Conservation (phyloP, 176 grass and related monocot species). For the Lolium rigidum region DNA sequence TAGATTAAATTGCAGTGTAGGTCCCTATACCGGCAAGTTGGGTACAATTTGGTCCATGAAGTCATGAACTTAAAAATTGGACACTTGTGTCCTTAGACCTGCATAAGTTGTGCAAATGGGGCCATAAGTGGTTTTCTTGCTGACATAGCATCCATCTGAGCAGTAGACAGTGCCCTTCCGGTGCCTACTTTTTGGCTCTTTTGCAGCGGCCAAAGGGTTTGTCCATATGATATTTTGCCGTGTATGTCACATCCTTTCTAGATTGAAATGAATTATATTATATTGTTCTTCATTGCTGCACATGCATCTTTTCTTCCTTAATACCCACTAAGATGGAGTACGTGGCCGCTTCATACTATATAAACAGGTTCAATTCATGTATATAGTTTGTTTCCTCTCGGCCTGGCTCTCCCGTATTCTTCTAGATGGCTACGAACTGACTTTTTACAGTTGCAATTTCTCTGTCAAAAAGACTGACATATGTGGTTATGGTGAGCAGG, state of each 20-base stretch:
- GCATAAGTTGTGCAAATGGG: background rate
- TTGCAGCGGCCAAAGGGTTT: background rate
- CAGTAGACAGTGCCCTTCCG: background rate
- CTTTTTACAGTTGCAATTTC: background rate
- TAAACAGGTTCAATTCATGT: background rate
- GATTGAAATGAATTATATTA: background rate
- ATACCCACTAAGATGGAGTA: background rate
- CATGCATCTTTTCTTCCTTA: background rate
- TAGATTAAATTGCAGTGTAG: background rate
- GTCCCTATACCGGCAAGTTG: background rate
- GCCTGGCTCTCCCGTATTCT: background rate
- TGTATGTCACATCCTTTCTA: background rate
- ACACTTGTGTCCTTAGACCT: background rate
- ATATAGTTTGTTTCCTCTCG: background rate
- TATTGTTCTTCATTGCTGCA: background rate
- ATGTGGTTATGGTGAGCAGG: conserved; percentile 47
- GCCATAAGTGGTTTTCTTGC: background rate
- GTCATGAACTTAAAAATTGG: background rate
- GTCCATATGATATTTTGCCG: background rate
- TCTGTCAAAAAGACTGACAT: background rate
- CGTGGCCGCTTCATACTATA: background rate
- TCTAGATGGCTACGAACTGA: background rate
- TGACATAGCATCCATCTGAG: background rate
- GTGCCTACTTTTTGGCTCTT: background rate
- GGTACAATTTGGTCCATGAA: background rate